Percentiles rank a stretch among this genome's conserved stretches.
These are phyloP conservation scores for Aspergillus cristatus DNA, from an alignment of 495 filamentous ascomycete species.

Conservation along the genomic window DNA sequence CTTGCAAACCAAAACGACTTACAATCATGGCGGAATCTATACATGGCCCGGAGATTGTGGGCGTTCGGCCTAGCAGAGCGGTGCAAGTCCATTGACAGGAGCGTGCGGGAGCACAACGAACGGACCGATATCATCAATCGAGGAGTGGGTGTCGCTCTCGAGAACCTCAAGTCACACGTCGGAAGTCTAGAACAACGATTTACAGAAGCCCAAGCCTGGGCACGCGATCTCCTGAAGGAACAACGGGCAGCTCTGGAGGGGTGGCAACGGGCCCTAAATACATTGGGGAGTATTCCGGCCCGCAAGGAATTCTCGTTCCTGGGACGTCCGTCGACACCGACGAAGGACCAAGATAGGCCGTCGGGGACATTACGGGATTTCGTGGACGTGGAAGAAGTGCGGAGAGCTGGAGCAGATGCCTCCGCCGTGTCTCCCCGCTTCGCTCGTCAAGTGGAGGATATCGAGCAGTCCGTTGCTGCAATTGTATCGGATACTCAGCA, in stretches of 20 bases:
- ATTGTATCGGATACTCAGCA: slow-evolving; percentile 46
- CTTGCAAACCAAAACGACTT: slow-evolving; percentile 64
- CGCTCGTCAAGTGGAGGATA: slow-evolving; percentile 38
- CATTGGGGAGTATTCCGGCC: slow-evolving; percentile 52
- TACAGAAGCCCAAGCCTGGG: slow-evolving; percentile 63
- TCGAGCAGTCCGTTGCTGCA: slow-evolving; percentile 42
- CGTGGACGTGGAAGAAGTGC: slow-evolving; percentile 56
- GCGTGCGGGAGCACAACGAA: slow-evolving; percentile 42
- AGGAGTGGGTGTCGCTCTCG: slow-evolving; percentile 66
- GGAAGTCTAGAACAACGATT: slow-evolving; percentile 65
- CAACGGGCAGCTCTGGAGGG: slow-evolving; percentile 54
- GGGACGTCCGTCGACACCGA: slow-evolving; percentile 33
- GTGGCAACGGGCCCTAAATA: slow-evolving; percentile 59
- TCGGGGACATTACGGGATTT: slow-evolving; percentile 58
- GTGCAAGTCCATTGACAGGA: slow-evolving; percentile 48
- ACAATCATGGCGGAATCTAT: slow-evolving; percentile 74
- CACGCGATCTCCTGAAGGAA: slow-evolving; percentile 58
- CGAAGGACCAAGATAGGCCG: slow-evolving; percentile 22
- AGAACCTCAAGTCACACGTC: slow-evolving; percentile 72
- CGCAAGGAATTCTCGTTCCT: slow-evolving; percentile 50
- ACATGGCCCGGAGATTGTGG: slow-evolving; percentile 65
- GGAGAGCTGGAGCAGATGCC: slow-evolving; percentile 49
- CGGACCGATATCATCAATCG: slow-evolving; percentile 65
- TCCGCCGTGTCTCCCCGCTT: slow-evolving; percentile 42
- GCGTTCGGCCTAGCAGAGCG: slow-evolving; percentile 56